Percentiles rank a stretch among this genome's conserved stretches.
phyloP scores from a whole-genome alignment of 2,329 filamentous ascomycete species.

The Aspergillus nomiae region DNA sequence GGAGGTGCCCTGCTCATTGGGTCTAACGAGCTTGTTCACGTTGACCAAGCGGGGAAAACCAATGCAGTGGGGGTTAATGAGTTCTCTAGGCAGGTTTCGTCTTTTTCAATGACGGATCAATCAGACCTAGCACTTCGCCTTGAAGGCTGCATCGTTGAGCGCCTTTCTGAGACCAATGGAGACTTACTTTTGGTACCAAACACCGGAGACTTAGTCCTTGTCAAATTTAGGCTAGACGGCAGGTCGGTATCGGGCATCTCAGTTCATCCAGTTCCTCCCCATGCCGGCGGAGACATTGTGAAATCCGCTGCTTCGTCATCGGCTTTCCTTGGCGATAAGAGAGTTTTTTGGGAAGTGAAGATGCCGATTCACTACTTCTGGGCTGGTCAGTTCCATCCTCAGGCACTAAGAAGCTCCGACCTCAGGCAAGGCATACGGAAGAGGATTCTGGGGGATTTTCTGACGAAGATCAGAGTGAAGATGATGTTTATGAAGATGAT shows the following conservation, averaged over 20 bases:
- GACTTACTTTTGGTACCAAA: conserved; percentile 83
- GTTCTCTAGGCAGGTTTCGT: conserved; percentile 79
- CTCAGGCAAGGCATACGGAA: conserved; percentile 58
- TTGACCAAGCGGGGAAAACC: conserved; percentile 92
- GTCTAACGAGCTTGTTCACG: conserved; percentile 86
- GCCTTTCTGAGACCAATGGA: conserved; percentile 73
- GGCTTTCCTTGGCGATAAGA: conserved; percentile 66
- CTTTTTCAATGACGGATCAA: conserved; percentile 84
- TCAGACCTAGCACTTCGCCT: conserved; percentile 76
- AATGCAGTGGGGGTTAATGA: conserved; percentile 92
- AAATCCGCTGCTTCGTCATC: conserved; percentile 68
- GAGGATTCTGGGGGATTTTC: conserved; percentile 56
- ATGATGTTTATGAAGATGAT: conserved; percentile 61
- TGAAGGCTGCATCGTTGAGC: conserved; percentile 77
- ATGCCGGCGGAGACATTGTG: conserved; percentile 66
- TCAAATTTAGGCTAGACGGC: conserved; percentile 86
- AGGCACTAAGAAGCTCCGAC: conserved; percentile 61
- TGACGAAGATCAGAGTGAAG: conserved; percentile 59
- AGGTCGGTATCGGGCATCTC: conserved; percentile 84
- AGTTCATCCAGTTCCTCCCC: conserved; percentile 65
- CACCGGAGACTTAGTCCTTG: conserved; percentile 71
- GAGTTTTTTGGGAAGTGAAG: conserved; percentile 81
- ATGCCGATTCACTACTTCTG: conserved; percentile 76
- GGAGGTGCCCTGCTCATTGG: conserved; percentile 87
- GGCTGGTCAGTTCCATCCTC: conserved; percentile 73